phyloP scores from a whole-genome alignment of 331 rosid genomes.

The Phaseolus coccineus region DNA sequence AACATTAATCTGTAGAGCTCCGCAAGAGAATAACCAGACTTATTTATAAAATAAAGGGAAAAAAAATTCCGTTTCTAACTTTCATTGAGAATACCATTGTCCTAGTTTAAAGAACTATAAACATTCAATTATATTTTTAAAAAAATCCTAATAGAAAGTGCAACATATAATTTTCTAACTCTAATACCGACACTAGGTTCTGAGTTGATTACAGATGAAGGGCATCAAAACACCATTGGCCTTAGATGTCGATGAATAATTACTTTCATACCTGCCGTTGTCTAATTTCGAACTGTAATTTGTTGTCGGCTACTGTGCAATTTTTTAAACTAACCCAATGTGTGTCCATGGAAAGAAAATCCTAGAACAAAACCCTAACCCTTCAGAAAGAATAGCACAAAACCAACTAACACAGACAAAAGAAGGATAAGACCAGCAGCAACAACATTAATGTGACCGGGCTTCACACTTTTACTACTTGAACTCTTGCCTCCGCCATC shows the following conservation, averaged over 20 bases:
- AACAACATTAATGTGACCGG: constrained; percentile 50
- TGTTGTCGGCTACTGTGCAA: constrained; percentile 1
- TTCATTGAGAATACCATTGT: no score
- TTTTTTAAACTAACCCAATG: constrained; percentile 11
- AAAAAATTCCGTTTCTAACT: no score
- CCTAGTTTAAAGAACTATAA: no score
- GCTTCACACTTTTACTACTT: constrained; percentile 39
- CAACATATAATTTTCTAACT: neutral
- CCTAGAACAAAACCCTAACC: constrained; percentile 35
- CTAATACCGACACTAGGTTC: neutral
- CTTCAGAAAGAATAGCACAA: constrained; percentile 47
- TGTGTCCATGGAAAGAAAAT: neutral
- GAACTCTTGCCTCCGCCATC: constrained; percentile 43
- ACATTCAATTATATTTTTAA: no score
- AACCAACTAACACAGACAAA: constrained; percentile 64
- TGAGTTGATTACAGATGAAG: neutral
- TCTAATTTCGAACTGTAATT: constrained; percentile 1
- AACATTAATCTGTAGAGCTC: no score
- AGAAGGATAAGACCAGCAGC: constrained; percentile 64
- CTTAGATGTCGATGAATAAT: neutral
- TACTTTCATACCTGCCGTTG: neutral
- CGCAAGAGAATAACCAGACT: no score
- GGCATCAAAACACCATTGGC: neutral
- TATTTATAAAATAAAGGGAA: no score
- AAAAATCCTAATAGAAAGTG: no score